Evolutionary conservation across 225 moss, liverwort and hornwort species (phyloP), one percentile per base, ranked within the genome.

Genomic region (Marchantia polymorpha): DNA sequence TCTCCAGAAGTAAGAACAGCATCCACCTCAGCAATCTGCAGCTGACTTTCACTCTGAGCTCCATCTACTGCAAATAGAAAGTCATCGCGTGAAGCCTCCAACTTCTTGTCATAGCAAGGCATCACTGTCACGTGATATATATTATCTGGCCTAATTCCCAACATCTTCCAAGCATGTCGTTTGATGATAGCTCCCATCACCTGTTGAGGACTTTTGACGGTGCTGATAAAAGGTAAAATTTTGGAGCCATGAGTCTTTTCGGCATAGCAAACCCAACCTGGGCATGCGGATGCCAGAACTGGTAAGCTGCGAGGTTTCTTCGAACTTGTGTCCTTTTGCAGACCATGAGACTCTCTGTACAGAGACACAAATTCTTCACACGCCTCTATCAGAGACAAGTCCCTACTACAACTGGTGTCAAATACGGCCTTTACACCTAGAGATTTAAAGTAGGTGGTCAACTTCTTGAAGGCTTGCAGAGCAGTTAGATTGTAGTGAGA

Each of bases 41-140:
- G 52, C 29, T 76, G 75, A 22, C 76, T 76, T 15, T 51, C 13
- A 25, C 30, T 78, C 51, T 77, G 82, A 77, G 81, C 83, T 70
- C 88, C 81, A 72, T 90, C 92, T 22, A 93, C 83, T 3, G 91
- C 91, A 47, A 99, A 99, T 46, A 99, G 81, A 80, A 99, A 99
- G 84, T 99, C 99, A 66, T 99, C 95, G 74, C 99, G 80, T n/a
- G 95, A 90, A 77, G 99, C 99, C 83, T 99, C 99, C 15, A 99
- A 89, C 76, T 99, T 99, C 85, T 95, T 99, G 82, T 99, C 99
- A 64, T 99, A 99, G 83, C 99, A 99, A 7, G 99, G 99, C 99
- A 99, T 99, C 0, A 99, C 87, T 0, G 99, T 99, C 9, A 99
- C 93, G 81, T 99, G 99, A 54, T 88, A 91, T 16, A 99, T 82